Evolutionary conservation across 2,329 filamentous ascomycete genomes (phyloP), one percentile per base, ranked within the genome.

Genomic region (Chaetomium globosum): DNA sequence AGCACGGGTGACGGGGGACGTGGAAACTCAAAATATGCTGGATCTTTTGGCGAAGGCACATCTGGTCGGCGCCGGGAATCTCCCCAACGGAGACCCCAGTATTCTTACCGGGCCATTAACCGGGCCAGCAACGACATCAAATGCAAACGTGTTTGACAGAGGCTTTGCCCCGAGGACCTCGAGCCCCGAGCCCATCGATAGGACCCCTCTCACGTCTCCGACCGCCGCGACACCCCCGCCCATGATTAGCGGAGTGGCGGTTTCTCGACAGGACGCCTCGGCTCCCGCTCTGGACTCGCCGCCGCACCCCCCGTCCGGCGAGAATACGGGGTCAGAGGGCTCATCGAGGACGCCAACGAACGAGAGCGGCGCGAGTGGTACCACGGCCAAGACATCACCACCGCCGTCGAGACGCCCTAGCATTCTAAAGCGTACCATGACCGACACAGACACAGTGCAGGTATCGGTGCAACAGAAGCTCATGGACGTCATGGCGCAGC

Each of bases 1-100:
- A 77, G 92, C 93, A 61, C 88, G 91, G 73, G 83, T 90, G 60
- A 88, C 85, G 68, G 93, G 93, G 26, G 93, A 98, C 77, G 81
- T 91, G 59, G 94, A 97, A 71, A 85, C 93, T 56, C 92, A 97
- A 77, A 89, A 89, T 73, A 93, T 97, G 90, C 86, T 97, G 77
- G 93, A 98, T 73, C 81, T 97, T 64, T 81, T 97, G 67, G 89
- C 91, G 53, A 88, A 89, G 73, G 91, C 93, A 55, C 91, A 94
- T 70, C 79, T 97, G 28, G 87, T 94, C 63, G 89, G 87, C 21
- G 84, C 87, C 46, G 87, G 88, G 61, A 88, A 87, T 67, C 76
- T 88, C 36, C 83, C 83, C 31, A 79, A 81, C 66, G 75, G 78
- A 13, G 82, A 83, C 59, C 73, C 78, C 54, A 74, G 75, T 69